Conservation (phyloP, 176 grass and related monocot species). For the Olyra latifolia region DNA sequence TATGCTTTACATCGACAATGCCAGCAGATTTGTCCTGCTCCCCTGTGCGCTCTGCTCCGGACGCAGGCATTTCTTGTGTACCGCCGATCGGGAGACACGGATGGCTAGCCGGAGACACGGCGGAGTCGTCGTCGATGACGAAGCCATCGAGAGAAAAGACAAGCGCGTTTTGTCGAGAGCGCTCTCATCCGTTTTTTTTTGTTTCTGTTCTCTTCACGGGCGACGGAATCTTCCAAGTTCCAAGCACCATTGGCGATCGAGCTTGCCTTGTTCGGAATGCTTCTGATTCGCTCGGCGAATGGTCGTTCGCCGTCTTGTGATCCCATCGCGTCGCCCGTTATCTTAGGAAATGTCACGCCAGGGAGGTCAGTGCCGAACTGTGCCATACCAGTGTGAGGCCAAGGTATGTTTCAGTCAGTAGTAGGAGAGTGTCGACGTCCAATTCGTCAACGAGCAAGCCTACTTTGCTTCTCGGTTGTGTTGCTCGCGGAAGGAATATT, state of each 20-base stretch:
- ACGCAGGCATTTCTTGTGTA: conserved; percentile 1
- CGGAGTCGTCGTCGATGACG: neutral
- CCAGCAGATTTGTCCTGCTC: conserved; percentile 20
- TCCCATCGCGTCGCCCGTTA: neutral
- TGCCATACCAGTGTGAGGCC: conserved; percentile 22
- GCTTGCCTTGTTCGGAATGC: neutral
- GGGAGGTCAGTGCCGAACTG: conserved; percentile 1
- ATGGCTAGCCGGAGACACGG: conserved; percentile 22
- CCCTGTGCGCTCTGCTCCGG: neutral
- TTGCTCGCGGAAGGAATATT: neutral
- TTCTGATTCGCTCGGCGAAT: neutral
- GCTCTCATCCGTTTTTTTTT: neutral
- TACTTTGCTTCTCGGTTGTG: neutral
- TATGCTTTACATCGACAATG: conserved; percentile 30
- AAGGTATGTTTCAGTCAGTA: neutral
- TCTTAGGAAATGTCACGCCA: conserved; percentile 26
- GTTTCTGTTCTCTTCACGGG: neutral
- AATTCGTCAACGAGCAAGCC: conserved; percentile 14
- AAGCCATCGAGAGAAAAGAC: neutral
- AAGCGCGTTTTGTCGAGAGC: conserved; percentile 30
- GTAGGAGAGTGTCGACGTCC: neutral
- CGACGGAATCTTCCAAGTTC: conserved; percentile 29
- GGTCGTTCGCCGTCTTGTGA: conserved; percentile 8
- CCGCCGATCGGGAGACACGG: conserved; percentile 32
- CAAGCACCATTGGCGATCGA: neutral